Evolutionary conservation across 495 filamentous ascomycete species (phyloP).

Genomic region (Xylaria castorea): DNA sequence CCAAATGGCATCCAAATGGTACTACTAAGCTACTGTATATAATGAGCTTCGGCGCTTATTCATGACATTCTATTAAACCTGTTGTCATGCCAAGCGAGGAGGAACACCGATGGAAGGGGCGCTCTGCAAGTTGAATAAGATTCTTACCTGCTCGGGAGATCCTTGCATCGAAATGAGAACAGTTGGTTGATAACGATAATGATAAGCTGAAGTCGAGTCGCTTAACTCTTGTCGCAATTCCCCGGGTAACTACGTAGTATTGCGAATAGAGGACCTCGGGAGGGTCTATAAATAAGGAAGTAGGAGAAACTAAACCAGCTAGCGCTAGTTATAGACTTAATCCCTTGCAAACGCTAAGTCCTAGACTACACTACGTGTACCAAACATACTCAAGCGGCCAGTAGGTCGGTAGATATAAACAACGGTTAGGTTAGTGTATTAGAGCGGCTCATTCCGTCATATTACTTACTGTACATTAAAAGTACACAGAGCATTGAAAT

Average conservation of each 20-base stretch:
- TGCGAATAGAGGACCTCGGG: too few relatives aligned
- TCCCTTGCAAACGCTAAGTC: background rate
- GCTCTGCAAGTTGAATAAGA: background rate
- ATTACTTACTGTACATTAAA: background rate
- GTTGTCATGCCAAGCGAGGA: background rate
- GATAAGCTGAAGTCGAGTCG: background rate
- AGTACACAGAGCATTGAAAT: background rate
- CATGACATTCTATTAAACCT: background rate
- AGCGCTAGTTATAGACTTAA: background rate
- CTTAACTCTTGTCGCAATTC: background rate
- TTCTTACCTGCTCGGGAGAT: background rate
- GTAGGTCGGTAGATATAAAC: background rate
- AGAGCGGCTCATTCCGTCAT: background rate
- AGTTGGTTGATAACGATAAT: background rate
- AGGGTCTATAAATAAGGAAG: slow-evolving; percentile 1
- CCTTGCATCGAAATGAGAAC: background rate
- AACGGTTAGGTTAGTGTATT: background rate
- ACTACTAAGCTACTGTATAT: too few relatives aligned
- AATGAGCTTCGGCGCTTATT: too few relatives aligned
- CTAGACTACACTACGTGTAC: background rate
- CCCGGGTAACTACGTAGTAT: too few relatives aligned
- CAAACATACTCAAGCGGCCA: background rate
- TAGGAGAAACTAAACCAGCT: background rate
- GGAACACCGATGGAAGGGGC: background rate
- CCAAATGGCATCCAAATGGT: too few relatives aligned